Evolutionary conservation across 202 grass and related monocot species (phyloP), one percentile per base, ranked within the genome.

Genomic region (Schoenoplectus tabernaemontani): DNA sequence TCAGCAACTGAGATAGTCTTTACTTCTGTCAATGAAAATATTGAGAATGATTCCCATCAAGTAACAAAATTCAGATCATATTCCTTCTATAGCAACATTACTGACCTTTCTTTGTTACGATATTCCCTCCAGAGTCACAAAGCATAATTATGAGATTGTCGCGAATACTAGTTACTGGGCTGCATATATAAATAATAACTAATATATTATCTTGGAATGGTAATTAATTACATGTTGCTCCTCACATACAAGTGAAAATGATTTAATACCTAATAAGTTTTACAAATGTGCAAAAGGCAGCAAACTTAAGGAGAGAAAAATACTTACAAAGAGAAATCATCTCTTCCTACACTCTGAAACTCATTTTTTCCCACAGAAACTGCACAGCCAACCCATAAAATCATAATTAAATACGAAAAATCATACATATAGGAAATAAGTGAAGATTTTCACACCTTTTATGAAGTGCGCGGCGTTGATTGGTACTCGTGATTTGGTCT

Each of bases 281-380:
- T 15, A 42, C 64, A 50, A 38, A 26, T 1, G 57, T 23, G 81
- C 50, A 26, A 79, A 36, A 56, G 12, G 72, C 50, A 34, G 53
- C 0, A 64, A 57, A 50, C 47, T 28, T 50, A 74, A 69, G 68
- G 78, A 76, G 37, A 65, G 20, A 73, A 53, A 12, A 73, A 17
- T n/a, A 59, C 86, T 93, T 82, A 97, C 94, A 97, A 86, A 47
- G 89, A 88, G 71, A 97, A 84, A 37, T 62, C 78, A 46, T 67
- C 57, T 16, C 83, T 74, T 44, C 85, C 94, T 6, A 78, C 74
- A 79, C 64, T 86, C 38, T 85, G 86, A 81, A 90, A 93, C 70
- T 89, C 87, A 51, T 62, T 87, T 56, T 88, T 92, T n/a, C 91
- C 91, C 63, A 87, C 43, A 41, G 3, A 11, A 87, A 92, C 94